Percentiles rank a stretch among this genome's conserved stretches.
These are phyloP conservation scores for Onygenales sp. DNA, from an alignment of 2,329 filamentous ascomycete species.

Conservation along the genomic window DNA sequence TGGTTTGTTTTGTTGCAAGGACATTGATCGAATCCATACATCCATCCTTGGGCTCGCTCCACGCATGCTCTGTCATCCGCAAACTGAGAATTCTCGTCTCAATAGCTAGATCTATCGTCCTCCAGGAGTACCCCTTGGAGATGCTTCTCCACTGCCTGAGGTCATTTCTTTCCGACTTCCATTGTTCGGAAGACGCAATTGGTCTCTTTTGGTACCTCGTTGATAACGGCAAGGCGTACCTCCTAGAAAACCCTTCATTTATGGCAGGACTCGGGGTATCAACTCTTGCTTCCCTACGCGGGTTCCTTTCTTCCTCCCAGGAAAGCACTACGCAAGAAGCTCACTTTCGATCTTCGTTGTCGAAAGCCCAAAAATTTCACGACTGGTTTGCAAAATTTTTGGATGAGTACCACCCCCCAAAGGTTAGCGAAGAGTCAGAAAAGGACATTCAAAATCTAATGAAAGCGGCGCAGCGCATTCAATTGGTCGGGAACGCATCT, in stretches of 20 bases:
- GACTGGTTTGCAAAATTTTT: slow-evolving; percentile 68
- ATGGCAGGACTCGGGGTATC: slow-evolving; percentile 72
- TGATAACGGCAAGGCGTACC: slow-evolving; percentile 53
- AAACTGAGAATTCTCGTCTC: slow-evolving; percentile 76
- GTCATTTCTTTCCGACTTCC: slow-evolving; percentile 67
- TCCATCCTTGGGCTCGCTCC: slow-evolving; percentile 71
- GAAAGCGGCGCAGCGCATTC: slow-evolving; percentile 57
- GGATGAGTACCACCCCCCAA: slow-evolving; percentile 47
- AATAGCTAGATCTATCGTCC: slow-evolving; percentile 63
- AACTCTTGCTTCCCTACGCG: slow-evolving; percentile 65
- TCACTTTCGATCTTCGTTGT: slow-evolving; percentile 68
- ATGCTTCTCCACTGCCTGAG: slow-evolving; percentile 78
- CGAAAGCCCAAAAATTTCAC: slow-evolving; percentile 66
- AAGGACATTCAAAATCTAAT: slow-evolving; percentile 59
- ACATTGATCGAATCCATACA: slow-evolving; percentile 73
- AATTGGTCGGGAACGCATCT: slow-evolving; percentile 58
- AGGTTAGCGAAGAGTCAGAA: slow-evolving; percentile 40
- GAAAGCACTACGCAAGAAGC: slow-evolving; percentile 76
- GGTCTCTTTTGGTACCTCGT: slow-evolving; percentile 81
- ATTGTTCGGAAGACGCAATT: slow-evolving; percentile 84
- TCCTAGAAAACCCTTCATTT: slow-evolving; percentile 61
- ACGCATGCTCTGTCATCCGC: slow-evolving; percentile 76
- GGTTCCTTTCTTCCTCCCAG: slow-evolving; percentile 65
- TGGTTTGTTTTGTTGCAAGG: slow-evolving; percentile 65
- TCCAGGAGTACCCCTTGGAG: slow-evolving; percentile 73